phyloP scores from a whole-genome alignment of 306 rosid genomes.

The Gynostemma pentaphyllum region DNA sequence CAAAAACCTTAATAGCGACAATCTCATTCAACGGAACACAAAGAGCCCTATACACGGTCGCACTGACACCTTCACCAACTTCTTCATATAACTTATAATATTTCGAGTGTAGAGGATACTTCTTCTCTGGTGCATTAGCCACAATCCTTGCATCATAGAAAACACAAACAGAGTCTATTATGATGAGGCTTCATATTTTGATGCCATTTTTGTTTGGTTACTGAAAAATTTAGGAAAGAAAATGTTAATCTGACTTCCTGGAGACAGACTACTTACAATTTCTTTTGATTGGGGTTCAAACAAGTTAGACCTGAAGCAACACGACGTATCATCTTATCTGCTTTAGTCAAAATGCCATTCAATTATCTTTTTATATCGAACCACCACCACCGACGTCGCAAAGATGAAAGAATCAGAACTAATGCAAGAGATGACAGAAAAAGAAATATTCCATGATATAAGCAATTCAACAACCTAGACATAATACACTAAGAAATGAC shows the following conservation, averaged over 20 bases:
- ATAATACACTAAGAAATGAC: not conserved
- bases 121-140: slow-evolving; percentile 49
- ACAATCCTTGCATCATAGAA: slow-evolving; percentile 45
- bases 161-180: not conserved
- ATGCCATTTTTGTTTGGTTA: slow-evolving; percentile 33
- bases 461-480: not conserved
- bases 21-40: slow-evolving; percentile 75
- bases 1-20: slow-evolving; percentile 97
- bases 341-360: not conserved
- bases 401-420: not conserved
- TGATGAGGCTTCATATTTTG: slow-evolving; percentile 17
- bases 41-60: slow-evolving; percentile 82
- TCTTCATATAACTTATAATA: slow-evolving; percentile 90
- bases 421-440: not conserved
- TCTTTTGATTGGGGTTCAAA: slow-evolving; percentile 6
- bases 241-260: not conserved
- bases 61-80: slow-evolving; percentile 98
- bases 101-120: slow-evolving; percentile 62
- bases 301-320: slow-evolving; percentile 1
- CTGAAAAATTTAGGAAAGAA: not conserved
- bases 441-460: not conserved
- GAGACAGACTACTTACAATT: not conserved
- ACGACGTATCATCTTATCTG: not conserved
- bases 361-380: not conserved
- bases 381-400: not conserved